Evolutionary conservation across 2,329 filamentous ascomycete species (phyloP).

Genomic region (Diaporthe nobilis): DNA sequence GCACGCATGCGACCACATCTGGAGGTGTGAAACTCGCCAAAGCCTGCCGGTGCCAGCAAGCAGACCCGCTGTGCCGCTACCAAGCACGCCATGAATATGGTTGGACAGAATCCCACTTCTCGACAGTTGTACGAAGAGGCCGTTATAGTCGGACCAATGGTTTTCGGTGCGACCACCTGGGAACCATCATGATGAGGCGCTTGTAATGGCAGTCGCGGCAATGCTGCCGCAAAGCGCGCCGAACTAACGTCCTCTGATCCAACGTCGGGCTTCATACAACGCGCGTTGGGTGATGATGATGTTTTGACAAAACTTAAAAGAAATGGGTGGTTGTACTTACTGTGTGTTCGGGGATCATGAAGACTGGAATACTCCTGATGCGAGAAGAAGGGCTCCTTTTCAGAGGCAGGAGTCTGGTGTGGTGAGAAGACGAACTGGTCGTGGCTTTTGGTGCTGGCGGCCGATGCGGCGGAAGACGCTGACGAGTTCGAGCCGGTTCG

Average conservation of each 20-base stretch:
- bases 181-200: constrained; percentile 8
- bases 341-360: background rate
- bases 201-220: constrained; percentile 22
- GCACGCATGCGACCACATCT: constrained; percentile 9
- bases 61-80: constrained; percentile 14
- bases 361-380: constrained; percentile 28
- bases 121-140: constrained; percentile 16
- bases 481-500: constrained; percentile 60
- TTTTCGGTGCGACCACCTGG: background rate
- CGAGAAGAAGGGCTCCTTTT: constrained; percentile 41
- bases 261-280: background rate
- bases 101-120: constrained; percentile 1
- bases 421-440: constrained; percentile 55
- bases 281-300: background rate
- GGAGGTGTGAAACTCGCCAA: constrained; percentile 17
- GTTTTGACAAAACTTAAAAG: background rate
- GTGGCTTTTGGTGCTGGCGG: constrained; percentile 48
- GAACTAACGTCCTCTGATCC: background rate
- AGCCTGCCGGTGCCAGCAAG: constrained; percentile 15
- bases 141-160: constrained; percentile 1
- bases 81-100: constrained; percentile 1
- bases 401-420: constrained; percentile 49
- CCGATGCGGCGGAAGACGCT: constrained; percentile 53
- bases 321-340: constrained; percentile 1
- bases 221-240: constrained; percentile 9